Evolutionary conservation across 371 early-diverging fungal species (phyloP), one percentile per base, ranked within the genome.

Genomic region (Fennellomyces sp.): DNA sequence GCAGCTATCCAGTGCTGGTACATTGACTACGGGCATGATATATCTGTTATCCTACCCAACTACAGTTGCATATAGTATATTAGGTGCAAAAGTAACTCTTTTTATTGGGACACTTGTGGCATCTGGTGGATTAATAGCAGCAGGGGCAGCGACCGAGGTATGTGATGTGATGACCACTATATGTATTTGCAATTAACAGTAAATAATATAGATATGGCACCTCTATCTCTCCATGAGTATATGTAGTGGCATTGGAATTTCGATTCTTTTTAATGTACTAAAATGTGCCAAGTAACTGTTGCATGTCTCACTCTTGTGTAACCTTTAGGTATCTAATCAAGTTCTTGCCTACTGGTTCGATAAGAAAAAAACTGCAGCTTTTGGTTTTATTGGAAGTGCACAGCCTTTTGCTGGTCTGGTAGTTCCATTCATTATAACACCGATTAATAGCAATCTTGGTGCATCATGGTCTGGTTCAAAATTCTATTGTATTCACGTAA

Each of bases 1-100:
- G 1, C 69, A 66, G 28, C 66, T 72, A 64, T 69, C 27, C 27
- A 49, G 49, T 27, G 27, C 21, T 23, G 5, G 19, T 15, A 49
- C 27, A n/a, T 27, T 49, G 4, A 21, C 27, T 26, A 15, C 27
- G n/a, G n/a, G n/a, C n/a, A n/a, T 27, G 27, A 21, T 15, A 27
- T 23, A 1, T 6, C 26, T 5, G 49, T 21, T 25, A 49, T 21
- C 13, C 8, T 49, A 8, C 27, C 27, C 11, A 49, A 27, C 23
- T 27, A 27, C 49, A 26, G 15, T 15, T 25, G 19, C 23, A 27
- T n/a, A 49, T 8, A 21, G 19, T 23, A 5, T 49, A 8, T 23
- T 49, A 25, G 49, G 49, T 26, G 23, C 27, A 27, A 21, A 27
- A 5, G 5, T 6, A 8, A 27, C 49, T 25, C 23, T 49, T 8